Evolutionary conservation across 2,329 filamentous ascomycete genomes (phyloP).

Genomic region (Hymenoscyphus occultus): DNA sequence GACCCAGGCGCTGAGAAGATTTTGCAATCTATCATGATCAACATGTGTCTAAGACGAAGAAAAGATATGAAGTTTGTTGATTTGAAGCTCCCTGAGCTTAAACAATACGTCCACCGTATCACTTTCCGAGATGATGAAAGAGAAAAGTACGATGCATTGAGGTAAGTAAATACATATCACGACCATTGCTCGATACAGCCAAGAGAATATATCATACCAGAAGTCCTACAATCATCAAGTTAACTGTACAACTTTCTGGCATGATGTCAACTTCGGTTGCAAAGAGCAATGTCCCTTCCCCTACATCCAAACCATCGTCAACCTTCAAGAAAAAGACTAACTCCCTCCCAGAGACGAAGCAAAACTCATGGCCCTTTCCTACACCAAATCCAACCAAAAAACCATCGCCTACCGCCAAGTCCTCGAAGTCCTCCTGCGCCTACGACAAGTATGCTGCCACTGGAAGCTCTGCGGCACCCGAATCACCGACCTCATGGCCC

Average conservation of each 20-base stretch:
- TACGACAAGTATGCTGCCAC: constrained; percentile 85
- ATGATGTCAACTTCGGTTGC: too few relatives aligned
- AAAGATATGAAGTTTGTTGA: constrained; percentile 91
- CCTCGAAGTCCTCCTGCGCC: constrained; percentile 75
- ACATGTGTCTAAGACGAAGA: constrained; percentile 74
- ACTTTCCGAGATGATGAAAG: constrained; percentile 71
- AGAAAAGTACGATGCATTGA: constrained; percentile 72
- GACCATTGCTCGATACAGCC: too few relatives aligned
- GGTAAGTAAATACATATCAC: constrained; percentile 44
- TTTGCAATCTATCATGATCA: constrained; percentile 74
- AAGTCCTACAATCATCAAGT: too few relatives aligned
- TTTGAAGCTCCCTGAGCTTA: constrained; percentile 71
- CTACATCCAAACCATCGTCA: too few relatives aligned
- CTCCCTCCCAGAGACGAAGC: constrained; percentile 59
- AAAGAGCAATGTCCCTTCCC: too few relatives aligned
- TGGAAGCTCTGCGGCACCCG: constrained; percentile 78
- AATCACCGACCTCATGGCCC: constrained; percentile 66
- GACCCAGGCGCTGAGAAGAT: constrained; percentile 58
- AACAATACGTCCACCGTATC: constrained; percentile 74
- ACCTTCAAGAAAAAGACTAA: constrained; percentile 26
- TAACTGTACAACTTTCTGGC: too few relatives aligned
- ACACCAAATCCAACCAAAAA: constrained; percentile 46
- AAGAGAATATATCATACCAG: too few relatives aligned
- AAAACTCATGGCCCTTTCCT: constrained; percentile 64
- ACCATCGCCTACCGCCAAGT: constrained; percentile 66